A percentile compares a stretch with the other conserved stretches of the same genome.
phyloP scores from a whole-genome alignment of 169 alveolate species.

The Toxoplasma gondii region DNA sequence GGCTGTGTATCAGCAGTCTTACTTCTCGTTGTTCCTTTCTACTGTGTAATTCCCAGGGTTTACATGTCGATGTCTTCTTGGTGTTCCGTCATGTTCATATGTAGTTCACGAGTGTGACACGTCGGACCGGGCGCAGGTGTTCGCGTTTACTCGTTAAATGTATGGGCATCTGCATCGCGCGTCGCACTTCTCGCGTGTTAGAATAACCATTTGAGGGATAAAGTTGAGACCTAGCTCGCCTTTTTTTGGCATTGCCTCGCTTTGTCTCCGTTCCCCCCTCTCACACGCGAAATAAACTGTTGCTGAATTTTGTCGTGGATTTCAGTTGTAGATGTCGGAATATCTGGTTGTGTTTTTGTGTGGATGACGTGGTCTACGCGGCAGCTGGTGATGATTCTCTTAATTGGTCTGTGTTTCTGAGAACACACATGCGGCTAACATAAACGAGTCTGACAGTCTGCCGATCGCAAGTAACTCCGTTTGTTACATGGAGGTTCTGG shows the following conservation, averaged over 20 bases:
- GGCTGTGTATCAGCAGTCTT: too few relatives aligned
- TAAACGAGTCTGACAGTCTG: background rate
- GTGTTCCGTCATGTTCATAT: too few relatives aligned
- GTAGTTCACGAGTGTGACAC: background rate
- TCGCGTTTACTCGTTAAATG: background rate
- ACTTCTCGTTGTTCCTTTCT: too few relatives aligned
- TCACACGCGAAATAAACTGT: background rate
- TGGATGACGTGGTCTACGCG: background rate
- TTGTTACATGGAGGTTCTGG: too few relatives aligned
- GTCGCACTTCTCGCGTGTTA: conserved; percentile 15
- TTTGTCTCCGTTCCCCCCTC: conserved; percentile 48
- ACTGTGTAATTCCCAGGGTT: too few relatives aligned
- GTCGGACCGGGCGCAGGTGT: conserved; percentile 5
- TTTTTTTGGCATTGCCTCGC: background rate
- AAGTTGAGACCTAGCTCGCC: conserved; percentile 22
- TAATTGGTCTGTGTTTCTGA: conserved; percentile 50
- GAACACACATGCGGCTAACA: background rate
- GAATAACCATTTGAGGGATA: background rate
- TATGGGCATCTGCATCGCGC: conserved; percentile 16
- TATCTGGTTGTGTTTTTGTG: too few relatives aligned
- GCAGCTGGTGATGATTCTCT: background rate
- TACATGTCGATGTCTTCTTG: too few relatives aligned
- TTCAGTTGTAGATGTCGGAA: background rate
- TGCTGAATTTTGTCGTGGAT: background rate
- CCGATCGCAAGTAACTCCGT: too few relatives aligned